Base-by-base conservation (phyloP, 2,329 filamentous ascomycete species). In the Fusarium musae region DNA sequence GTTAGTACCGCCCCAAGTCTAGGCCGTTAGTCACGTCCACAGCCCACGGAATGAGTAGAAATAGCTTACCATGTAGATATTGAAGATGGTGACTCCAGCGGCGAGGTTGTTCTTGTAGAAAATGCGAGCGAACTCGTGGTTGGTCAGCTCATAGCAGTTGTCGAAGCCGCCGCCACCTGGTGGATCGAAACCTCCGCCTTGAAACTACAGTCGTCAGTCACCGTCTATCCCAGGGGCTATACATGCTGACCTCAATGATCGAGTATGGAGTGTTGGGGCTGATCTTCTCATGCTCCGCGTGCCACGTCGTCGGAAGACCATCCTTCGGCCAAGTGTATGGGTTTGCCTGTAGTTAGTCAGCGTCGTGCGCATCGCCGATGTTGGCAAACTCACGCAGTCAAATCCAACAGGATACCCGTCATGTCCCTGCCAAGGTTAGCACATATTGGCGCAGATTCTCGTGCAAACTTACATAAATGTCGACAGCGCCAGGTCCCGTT, bases 21-120 rank as follows among this genome's bases (percentile, higher is more conserved):
- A 39, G 4, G 2, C 1, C 6, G 36, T 70, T 7, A 69, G 61
- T 80, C 2, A 21, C 21, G 4, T 6, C 13, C 9, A 3, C 8
- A 5, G 13, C 13, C 9, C 2, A 17, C 9, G n/a, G 0, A n/a
- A 11, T 8, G 0, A 2, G 5, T 9, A 30, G 3, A 11, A 30
- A 4, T 5, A 3, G 1, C 16, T 2, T 15, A 37, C 90, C 93
- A 95, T 95, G 79, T 95, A 95, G 2, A 94, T 78, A 74, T 91
- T 95, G 64, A 94, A 84, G 12, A 96, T 88, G 0, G 88, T 90
- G 6, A 91, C 87, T 0, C 90, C 91, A 21, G 91, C 88, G 42
- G 89, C 89, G 59, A 91, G 88, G 58, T 90, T 86, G 74, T 94
- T 93, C 85, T 95, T 96, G 81, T 94, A 93, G 78, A 95, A 94